Evolutionary conservation across 148 eudicot species (phyloP).

Genomic region (Silene conica): DNA sequence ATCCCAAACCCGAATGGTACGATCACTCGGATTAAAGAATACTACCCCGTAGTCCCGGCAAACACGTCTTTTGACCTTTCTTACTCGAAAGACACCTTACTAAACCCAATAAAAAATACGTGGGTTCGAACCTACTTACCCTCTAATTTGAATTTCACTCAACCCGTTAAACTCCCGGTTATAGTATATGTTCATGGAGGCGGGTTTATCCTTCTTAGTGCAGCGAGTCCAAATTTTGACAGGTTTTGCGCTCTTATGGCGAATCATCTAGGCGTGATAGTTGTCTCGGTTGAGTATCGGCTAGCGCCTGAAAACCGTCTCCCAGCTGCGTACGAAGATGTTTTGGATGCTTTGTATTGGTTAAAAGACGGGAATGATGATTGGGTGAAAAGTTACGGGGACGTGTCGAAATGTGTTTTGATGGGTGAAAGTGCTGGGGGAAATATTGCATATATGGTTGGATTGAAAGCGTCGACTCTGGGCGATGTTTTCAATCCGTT

Average conservation of each 20-base stretch:
- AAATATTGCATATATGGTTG: slow-evolving; percentile 29
- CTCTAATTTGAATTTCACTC: background rate
- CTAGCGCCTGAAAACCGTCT: slow-evolving; percentile 40
- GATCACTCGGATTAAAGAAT: slow-evolving; percentile 18
- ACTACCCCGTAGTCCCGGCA: slow-evolving; percentile 16
- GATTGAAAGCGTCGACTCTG: slow-evolving; percentile 4
- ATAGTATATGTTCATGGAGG: slow-evolving; percentile 28
- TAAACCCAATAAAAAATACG: slow-evolving; percentile 19
- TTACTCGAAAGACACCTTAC: slow-evolving; percentile 23
- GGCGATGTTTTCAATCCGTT: slow-evolving; percentile 2
- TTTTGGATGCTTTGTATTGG: slow-evolving; percentile 35
- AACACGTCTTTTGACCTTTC: slow-evolving; percentile 3
- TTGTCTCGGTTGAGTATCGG: slow-evolving; percentile 41
- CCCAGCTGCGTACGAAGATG: slow-evolving; percentile 40
- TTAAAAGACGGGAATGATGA: slow-evolving; percentile 20
- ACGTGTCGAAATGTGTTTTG: slow-evolving; percentile 21
- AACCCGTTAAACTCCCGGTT: slow-evolving; percentile 15
- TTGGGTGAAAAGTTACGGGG: slow-evolving; percentile 28
- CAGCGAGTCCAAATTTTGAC: background rate
- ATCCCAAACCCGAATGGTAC: slow-evolving; percentile 25
- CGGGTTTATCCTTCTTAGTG: slow-evolving; percentile 20
- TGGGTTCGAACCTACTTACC: slow-evolving; percentile 32
- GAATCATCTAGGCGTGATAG: slow-evolving; percentile 6
- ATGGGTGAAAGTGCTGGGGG: slow-evolving; percentile 43
- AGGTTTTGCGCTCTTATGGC: slow-evolving; percentile 18